phyloP scores from a whole-genome alignment of 2,329 filamentous ascomycete species.

The Ceratocystis papillata region DNA sequence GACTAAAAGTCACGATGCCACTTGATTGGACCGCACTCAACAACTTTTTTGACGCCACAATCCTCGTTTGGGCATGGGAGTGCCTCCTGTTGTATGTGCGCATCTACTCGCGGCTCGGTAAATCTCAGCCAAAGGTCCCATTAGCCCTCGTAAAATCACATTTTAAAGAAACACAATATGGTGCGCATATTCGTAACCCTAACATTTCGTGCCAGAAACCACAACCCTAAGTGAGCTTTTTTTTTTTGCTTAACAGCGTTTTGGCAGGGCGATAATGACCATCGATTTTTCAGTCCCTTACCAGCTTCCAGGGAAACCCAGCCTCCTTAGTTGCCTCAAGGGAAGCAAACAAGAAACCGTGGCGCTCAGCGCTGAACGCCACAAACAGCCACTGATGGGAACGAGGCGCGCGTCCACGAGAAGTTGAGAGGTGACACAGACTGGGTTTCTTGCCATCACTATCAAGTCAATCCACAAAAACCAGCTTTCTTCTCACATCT shows the following conservation, averaged over 20 bases:
- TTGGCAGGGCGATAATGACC: background rate
- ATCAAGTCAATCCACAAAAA: background rate
- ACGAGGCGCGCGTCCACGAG: too few relatives aligned
- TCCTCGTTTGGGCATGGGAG: background rate
- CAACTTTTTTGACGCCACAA: background rate
- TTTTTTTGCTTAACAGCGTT: background rate
- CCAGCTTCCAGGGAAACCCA: background rate
- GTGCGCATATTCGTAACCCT: slow-evolving; percentile 2
- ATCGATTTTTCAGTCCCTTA: background rate
- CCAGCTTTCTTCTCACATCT: background rate
- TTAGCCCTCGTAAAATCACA: background rate
- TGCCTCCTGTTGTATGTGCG: background rate
- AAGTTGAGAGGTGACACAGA: too few relatives aligned
- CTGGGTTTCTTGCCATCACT: too few relatives aligned
- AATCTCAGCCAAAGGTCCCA: background rate
- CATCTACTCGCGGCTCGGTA: background rate
- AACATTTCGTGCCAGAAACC: background rate
- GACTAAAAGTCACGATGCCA: background rate
- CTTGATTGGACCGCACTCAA: background rate
- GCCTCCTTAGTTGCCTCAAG: background rate
- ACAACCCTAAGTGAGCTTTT: background rate
- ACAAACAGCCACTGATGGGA: background rate
- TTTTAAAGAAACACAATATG: background rate
- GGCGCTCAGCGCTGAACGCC: background rate
- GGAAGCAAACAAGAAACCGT: background rate